Evolutionary conservation across 306 rosid genomes (phyloP).

Genomic region (Comarum palustre): DNA sequence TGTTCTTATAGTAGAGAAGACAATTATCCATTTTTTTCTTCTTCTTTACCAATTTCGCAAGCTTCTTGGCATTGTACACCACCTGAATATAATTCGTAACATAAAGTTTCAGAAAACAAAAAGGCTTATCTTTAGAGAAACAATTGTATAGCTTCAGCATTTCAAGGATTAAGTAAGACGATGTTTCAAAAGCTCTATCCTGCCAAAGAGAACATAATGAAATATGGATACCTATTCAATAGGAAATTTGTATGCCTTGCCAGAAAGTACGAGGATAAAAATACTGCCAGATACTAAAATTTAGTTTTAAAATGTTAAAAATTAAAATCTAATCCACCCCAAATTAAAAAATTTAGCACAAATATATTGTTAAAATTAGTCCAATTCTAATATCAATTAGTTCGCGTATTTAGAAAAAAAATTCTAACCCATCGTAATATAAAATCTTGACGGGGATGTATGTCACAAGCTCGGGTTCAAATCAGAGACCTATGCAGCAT

Average conservation of each 20-base stretch:
- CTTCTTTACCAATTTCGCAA: conserved; percentile 70
- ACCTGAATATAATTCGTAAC: conserved; percentile 46
- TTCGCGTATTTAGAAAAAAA: too few species aligned
- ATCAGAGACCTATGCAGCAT: too few species aligned
- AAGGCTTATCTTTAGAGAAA: background rate
- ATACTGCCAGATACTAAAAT: background rate
- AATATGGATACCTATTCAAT: background rate
- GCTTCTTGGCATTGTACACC: conserved; percentile 74
- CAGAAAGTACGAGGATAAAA: background rate
- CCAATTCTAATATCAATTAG: too few species aligned
- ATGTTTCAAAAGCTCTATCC: background rate
- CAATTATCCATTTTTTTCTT: conserved; percentile 83
- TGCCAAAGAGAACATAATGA: background rate
- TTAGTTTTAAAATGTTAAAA: too few species aligned
- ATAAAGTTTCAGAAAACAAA: background rate
- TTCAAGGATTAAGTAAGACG: background rate
- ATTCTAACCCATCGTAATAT: too few species aligned
- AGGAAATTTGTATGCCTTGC: background rate
- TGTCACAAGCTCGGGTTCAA: too few species aligned
- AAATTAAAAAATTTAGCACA: too few species aligned
- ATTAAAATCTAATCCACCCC: too few species aligned
- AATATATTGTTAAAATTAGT: too few species aligned
- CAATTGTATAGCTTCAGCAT: background rate
- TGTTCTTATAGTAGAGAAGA: conserved; percentile 78
- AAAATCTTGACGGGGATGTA: too few species aligned